Base-by-base conservation (phyloP, 805 yeast species). In the Candida coleopterorum region DNA sequence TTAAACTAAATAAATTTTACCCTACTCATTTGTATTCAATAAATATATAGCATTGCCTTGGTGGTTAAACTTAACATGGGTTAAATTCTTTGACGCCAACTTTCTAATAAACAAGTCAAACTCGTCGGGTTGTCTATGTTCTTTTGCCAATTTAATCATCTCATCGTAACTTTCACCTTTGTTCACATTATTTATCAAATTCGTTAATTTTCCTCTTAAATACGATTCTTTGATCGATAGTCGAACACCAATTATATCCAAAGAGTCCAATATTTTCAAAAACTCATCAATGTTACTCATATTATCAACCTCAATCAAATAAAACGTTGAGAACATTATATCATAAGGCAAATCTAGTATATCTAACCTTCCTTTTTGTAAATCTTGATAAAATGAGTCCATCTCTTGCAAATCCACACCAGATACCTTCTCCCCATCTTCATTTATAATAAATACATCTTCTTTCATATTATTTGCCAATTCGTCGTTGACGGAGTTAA, bases 241-340 rank as follows among this genome's bases (percentile, higher is more conserved):
- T 8, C 62, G 35, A 9, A 50, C 62, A 1, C 58, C 66, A 16
- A 55, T 41, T 12, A 61, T 38, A 23, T 59, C 57, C 31, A 60
- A 53, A 9, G 20, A 23, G n/a, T 50, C 56, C 9, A 62, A 27
- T 10, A 46, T 15, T 3, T 49, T 42, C 9, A 63, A 36, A 1
- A 64, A 41, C 11, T 34, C 42, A 1, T 39, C 26, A 44, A 64
- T 69, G 31, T 53, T 44, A 6, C 48, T 41, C 10, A 56, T 51
- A 3, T 44, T 41, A 38, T 62, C 68, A 3, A 66, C 58, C 7
- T 65, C 55, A 9, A 65, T 45, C 9, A 64, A 30, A 31, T 44
- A 44, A 29, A 48, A 54, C 18, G 45, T 52, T 25, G 49, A 48
- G 42, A 50, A 65, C 14, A 39, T 30, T 2, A 65, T 25, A 34